Conservation (phyloP, 2,329 filamentous ascomycete genomes). For the Fusarium buharicum region DNA sequence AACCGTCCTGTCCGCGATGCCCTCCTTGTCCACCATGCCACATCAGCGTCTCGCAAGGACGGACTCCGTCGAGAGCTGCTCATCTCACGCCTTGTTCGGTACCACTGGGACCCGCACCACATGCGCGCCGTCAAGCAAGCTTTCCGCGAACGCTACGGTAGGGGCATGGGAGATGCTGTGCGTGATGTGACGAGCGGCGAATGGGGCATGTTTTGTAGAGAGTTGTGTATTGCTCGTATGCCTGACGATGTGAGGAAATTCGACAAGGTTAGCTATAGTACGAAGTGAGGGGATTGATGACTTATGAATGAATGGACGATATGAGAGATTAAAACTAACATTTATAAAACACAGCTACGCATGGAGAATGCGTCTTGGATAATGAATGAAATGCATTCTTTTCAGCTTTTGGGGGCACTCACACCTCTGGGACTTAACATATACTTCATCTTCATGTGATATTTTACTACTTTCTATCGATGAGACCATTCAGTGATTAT, state of each 20-base stretch:
- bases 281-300: slow-evolving; percentile 16
- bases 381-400: slow-evolving; percentile 17
- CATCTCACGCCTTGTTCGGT: slow-evolving; percentile 85
- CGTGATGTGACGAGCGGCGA: slow-evolving; percentile 79
- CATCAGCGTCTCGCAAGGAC: slow-evolving; percentile 77
- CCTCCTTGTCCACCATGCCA: slow-evolving; percentile 88
- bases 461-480: slow-evolving; percentile 1
- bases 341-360: slow-evolving; percentile 1
- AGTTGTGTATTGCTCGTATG: slow-evolving; percentile 72
- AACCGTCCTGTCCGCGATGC: slow-evolving; percentile 95
- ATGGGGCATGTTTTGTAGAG: slow-evolving; percentile 80
- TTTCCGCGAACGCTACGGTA: slow-evolving; percentile 80
- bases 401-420: slow-evolving; percentile 11
- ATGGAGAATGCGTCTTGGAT: slow-evolving; percentile 19
- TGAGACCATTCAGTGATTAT: slow-evolving; percentile 4
- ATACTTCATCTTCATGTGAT: slow-evolving; percentile 11
- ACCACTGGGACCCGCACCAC: slow-evolving; percentile 92
- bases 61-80: slow-evolving; percentile 83
- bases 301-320: slow-evolving; percentile 17
- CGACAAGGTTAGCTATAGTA: slow-evolving; percentile 51
- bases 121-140: slow-evolving; percentile 81
- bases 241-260: slow-evolving; percentile 67
- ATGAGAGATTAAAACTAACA: slow-evolving; percentile 2
- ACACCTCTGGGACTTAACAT: slow-evolving; percentile 26
- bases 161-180: slow-evolving; percentile 80